Percentiles rank a stretch among this genome's conserved stretches.
phyloP scores from a whole-genome alignment of 441 rosid species.

The Breynia disticha region DNA sequence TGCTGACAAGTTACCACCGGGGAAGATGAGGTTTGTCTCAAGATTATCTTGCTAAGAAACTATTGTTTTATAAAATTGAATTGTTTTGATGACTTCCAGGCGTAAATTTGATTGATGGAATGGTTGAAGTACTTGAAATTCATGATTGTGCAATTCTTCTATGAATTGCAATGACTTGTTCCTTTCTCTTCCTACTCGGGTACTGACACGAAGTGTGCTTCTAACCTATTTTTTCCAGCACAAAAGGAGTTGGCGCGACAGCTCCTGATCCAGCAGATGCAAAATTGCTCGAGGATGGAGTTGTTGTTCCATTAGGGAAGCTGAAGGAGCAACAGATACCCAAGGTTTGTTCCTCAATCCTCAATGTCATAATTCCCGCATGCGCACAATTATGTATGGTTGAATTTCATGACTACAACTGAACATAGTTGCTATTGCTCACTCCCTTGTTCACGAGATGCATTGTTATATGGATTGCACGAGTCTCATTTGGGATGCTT shows the following conservation, averaged over 20 bases:
- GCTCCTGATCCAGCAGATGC: slow-evolving; percentile 59
- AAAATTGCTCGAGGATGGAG: slow-evolving; percentile 49
- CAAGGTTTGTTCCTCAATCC: slow-evolving; percentile 27
- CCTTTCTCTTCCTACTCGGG: background rate
- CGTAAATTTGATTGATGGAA: slow-evolving; percentile 1
- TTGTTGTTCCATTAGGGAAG: slow-evolving; percentile 67
- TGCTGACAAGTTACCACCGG: slow-evolving; percentile 60
- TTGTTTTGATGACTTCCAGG: no score
- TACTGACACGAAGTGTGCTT: slow-evolving; percentile 6
- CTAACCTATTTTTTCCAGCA: slow-evolving; percentile 35
- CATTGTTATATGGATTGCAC: background rate
- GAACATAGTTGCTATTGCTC: background rate
- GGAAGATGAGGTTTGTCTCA: slow-evolving; percentile 62
- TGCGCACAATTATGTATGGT: background rate
- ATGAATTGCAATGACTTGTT: background rate
- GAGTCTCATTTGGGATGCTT: slow-evolving; percentile 4
- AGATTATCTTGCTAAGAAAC: background rate
- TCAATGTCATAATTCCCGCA: background rate
- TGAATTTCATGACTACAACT: background rate
- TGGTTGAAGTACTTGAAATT: background rate
- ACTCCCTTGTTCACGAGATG: background rate
- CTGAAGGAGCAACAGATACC: slow-evolving; percentile 30
- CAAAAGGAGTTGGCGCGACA: slow-evolving; percentile 75
- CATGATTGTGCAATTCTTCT: background rate
- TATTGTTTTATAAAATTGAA: no score